Evolutionary conservation across 208 protist genomes (phyloP), one percentile per base, ranked within the genome.

Genomic region (Balamuthia mandrillaris): DNA sequence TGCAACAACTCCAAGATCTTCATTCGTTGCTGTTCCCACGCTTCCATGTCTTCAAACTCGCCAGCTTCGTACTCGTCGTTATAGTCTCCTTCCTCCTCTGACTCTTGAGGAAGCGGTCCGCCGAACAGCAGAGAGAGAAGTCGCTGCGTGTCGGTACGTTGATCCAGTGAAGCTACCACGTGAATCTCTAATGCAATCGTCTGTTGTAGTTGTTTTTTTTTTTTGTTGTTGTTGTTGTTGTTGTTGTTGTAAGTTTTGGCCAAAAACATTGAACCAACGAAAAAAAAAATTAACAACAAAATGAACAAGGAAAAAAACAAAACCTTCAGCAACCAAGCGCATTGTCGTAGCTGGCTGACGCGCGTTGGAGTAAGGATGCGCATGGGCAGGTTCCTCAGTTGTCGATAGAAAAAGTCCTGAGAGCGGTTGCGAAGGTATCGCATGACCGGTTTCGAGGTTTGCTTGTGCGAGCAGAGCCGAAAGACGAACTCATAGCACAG

Each of bases 401-500:
- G 70, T 12, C 39, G 6, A 12, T 42, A 79, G 49, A 79, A 79
- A 35, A 79, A 79, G 31, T 79, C 70, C 44, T 79, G 70, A 18
- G 54, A 44, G 5, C 70, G 0, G 47, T 60, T 79, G 47, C 33
- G 54, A 29, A 79, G 21, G 70, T 61, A 79, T 14, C 70, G 70
- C 24, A 79, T 27, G 49, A 79, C 21, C 3, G 70, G 70, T 14
- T 29, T 24, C 27, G 35, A 60, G 5, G 42, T 35, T 18, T 31
- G 35, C 29, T 41, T 54, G 49, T 60, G 54, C 33, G 70, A 44
- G 49, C 70, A 79, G 16, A 79, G 70, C 27, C 44, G 47, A 21
- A 61, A 79, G 49, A 79, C 60, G 47, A 79, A 49, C 10, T 60
- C 29, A n/a, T 79, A 79, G 70, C 70, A 79, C 35, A 61, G 47